These are phyloP conservation scores for Termitomyces sp. DNA, from an alignment of 1,284 basidiomycete genomes.

Conservation along the genomic window DNA sequence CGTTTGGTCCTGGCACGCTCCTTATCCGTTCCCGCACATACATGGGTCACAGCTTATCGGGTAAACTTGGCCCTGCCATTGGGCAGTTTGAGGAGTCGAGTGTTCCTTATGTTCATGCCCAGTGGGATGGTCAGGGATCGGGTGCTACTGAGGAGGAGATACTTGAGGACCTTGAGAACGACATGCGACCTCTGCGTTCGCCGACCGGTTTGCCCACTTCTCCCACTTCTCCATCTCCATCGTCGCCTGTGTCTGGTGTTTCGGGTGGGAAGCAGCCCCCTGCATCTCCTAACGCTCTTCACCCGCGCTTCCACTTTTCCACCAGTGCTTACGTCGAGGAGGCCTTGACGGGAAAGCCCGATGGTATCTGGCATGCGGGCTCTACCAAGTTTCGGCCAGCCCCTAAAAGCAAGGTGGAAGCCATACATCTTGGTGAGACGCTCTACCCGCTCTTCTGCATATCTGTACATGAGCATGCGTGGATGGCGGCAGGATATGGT, in stretches of 20 bases:
- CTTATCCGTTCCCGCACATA: constrained; percentile 63
- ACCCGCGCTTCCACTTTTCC: constrained; percentile 28
- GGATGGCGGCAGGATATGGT: constrained; percentile 85
- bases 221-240: constrained; percentile 20
- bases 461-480: constrained; percentile 87
- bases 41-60: constrained; percentile 28
- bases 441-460: constrained; percentile 82
- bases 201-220: constrained; percentile 21
- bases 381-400: neutral
- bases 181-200: constrained; percentile 4
- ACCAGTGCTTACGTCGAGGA: neutral
- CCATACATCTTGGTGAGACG: constrained; percentile 41
- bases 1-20: constrained; percentile 87
- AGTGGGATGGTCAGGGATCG: neutral
- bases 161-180: neutral
- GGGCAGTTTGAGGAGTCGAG: constrained; percentile 1
- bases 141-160: neutral
- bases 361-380: neutral
- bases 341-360: neutral
- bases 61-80: constrained; percentile 15
- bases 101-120: neutral
- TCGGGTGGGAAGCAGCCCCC: constrained; percentile 22
- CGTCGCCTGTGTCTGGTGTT: constrained; percentile 30
- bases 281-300: constrained; percentile 17
- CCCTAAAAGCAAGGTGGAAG: constrained; percentile 10